Conservation (phyloP, 192 early-diverging fungal species). For the Umbelopsis isabellina region DNA sequence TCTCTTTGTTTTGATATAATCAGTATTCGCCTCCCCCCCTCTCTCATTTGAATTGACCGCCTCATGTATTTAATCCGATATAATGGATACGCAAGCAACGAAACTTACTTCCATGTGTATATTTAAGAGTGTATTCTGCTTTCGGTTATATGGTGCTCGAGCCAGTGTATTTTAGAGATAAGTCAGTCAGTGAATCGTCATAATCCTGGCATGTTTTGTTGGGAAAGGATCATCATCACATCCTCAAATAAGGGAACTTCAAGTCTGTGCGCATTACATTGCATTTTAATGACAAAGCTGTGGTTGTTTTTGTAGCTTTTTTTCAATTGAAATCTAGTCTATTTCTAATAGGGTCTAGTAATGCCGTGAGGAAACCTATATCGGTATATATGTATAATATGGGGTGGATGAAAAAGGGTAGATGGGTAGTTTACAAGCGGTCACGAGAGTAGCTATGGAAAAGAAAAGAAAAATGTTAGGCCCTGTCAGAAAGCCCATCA, state of each 20-base stretch:
- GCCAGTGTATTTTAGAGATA: too few species aligned
- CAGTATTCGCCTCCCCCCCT: background rate
- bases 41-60: background rate
- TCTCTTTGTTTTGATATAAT: background rate
- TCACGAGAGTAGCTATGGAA: slow-evolving; percentile 50
- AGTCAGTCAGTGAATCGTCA: too few species aligned
- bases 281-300: background rate
- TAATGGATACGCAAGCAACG: background rate
- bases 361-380: slow-evolving; percentile 21
- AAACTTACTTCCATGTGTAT: background rate
- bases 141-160: too few species aligned
- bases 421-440: slow-evolving; percentile 43
- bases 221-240: background rate
- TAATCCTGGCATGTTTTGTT: too few species aligned
- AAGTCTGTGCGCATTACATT: slow-evolving; percentile 11
- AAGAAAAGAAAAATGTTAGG: background rate
- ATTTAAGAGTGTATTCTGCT: background rate
- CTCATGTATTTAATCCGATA: background rate
- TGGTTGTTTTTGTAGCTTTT: background rate
- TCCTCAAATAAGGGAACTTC: background rate
- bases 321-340: slow-evolving; percentile 7
- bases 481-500: background rate
- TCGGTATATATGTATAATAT: slow-evolving; percentile 21
- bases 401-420: background rate
- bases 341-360: slow-evolving; percentile 10